Evolutionary conservation across 2,329 filamentous ascomycete genomes (phyloP).

Genomic region (Diaporthe citrichinensis): DNA sequence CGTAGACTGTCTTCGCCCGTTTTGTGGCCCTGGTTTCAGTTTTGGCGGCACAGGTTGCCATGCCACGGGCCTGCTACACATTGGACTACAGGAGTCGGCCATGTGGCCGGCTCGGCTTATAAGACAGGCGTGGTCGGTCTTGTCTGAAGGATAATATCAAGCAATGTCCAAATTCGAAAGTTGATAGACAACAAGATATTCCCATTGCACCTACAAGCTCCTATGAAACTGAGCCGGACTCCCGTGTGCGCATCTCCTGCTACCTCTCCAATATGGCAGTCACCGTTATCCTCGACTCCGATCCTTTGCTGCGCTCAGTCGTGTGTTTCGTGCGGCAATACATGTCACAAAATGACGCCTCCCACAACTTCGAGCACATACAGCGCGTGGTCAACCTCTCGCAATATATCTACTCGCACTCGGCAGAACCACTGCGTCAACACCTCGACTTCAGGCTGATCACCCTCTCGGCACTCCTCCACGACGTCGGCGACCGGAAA

Average conservation of each 20-base stretch:
- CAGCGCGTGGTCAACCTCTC: slow-evolving; percentile 83
- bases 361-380: slow-evolving; percentile 91
- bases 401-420: slow-evolving; percentile 68
- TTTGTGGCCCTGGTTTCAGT: slow-evolving; percentile 35
- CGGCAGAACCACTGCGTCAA: slow-evolving; percentile 34
- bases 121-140: slow-evolving; percentile 25
- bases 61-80: slow-evolving; percentile 30
- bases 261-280: slow-evolving; percentile 38
- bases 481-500: slow-evolving; percentile 91
- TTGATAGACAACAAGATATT: neutral
- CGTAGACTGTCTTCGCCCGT: slow-evolving; percentile 31
- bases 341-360: slow-evolving; percentile 85
- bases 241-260: neutral
- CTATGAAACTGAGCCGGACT: neutral
- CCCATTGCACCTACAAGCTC: neutral
- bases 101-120: slow-evolving; percentile 23
- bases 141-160: neutral
- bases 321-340: slow-evolving; percentile 76
- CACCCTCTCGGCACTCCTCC: slow-evolving; percentile 81
- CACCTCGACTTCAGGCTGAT: slow-evolving; percentile 68
- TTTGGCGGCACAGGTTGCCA: slow-evolving; percentile 32
- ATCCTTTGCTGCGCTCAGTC: slow-evolving; percentile 67
- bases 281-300: slow-evolving; percentile 50
- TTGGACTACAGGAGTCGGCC: slow-evolving; percentile 12
- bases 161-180: neutral